Percentiles rank a stretch among this genome's conserved stretches.
phyloP scores from a whole-genome alignment of 441 rosid species.

The Bruguiera hainesii region DNA sequence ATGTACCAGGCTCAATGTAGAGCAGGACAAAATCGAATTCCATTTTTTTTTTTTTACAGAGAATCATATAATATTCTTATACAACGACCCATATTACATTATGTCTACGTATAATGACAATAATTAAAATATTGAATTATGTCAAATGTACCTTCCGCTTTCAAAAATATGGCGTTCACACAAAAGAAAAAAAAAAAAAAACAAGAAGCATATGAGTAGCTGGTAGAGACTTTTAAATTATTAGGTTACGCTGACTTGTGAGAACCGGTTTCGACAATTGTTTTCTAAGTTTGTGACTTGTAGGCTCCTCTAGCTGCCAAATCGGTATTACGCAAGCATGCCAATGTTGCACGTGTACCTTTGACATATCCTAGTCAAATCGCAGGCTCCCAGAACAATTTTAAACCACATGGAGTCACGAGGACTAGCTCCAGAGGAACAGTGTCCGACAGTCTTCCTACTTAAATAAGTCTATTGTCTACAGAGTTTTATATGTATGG shows the following conservation, averaged over 20 bases:
- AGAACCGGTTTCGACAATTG: background rate
- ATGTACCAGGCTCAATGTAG: background rate
- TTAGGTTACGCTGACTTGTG: background rate
- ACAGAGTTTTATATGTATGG: background rate
- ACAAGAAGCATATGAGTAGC: background rate
- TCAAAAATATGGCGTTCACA: background rate
- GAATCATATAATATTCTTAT: slow-evolving; percentile 5
- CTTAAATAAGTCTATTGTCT: no score
- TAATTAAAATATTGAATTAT: background rate
- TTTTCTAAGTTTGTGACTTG: background rate
- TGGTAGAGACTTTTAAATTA: background rate
- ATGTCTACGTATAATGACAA: background rate
- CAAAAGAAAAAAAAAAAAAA: background rate
- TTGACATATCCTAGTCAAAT: background rate
- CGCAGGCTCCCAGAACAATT: no score
- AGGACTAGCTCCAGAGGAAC: background rate
- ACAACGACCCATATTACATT: background rate
- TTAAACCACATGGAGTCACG: background rate
- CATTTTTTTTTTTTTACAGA: slow-evolving; percentile 5
- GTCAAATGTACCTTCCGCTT: background rate
- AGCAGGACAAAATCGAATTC: background rate
- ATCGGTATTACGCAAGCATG: background rate
- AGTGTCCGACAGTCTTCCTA: background rate
- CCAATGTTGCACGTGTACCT: slow-evolving; percentile 25
- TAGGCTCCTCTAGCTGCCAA: background rate